A percentile compares a stretch with the other conserved stretches of the same genome.
Conservation (phyloP, 1,284 basidiomycete species). For the Meira miltonrushii region DNA sequence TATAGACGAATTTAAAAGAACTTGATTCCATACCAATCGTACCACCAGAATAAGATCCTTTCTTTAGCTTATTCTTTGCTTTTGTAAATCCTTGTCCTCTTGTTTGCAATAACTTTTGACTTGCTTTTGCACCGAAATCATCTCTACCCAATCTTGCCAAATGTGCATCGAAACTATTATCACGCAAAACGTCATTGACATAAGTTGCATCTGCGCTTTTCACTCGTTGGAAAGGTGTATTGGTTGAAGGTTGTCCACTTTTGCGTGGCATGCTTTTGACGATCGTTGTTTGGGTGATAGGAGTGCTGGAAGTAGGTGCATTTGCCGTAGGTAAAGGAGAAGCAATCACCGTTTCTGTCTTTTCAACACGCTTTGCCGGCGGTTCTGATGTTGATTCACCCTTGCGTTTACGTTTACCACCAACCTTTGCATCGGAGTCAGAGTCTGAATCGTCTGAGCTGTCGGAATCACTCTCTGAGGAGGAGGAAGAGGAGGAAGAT, state of each 20-base stretch:
- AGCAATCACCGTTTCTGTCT: background rate
- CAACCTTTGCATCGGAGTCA: background rate
- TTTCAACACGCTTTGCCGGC: background rate
- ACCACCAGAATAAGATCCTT: constrained; percentile 59
- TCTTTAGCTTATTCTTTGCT: constrained; percentile 99
- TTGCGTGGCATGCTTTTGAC: background rate
- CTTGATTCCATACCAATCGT: constrained; percentile 41
- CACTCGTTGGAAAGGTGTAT: constrained; percentile 68
- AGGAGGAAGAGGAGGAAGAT: constrained; percentile 1
- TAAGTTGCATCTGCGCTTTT: constrained; percentile 62
- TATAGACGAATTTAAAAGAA: constrained; percentile 50
- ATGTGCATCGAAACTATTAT: constrained; percentile 78
- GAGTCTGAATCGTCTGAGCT: background rate
- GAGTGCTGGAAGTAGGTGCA: too few species aligned
- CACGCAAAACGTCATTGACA: constrained; percentile 62
- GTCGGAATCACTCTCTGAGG: background rate
- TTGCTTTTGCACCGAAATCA: constrained; percentile 84
- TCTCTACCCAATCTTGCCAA: constrained; percentile 54
- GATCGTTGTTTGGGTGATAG: background rate
- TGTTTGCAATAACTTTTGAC: constrained; percentile 82
- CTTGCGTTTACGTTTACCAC: background rate
- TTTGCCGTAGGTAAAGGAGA: background rate
- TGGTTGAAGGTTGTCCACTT: background rate
- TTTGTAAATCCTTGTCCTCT: constrained; percentile 91
- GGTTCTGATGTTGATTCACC: background rate